These are phyloP conservation scores for Teunomyces aglyptinius DNA, from an alignment of 805 yeast genomes.

Conservation along the genomic window DNA sequence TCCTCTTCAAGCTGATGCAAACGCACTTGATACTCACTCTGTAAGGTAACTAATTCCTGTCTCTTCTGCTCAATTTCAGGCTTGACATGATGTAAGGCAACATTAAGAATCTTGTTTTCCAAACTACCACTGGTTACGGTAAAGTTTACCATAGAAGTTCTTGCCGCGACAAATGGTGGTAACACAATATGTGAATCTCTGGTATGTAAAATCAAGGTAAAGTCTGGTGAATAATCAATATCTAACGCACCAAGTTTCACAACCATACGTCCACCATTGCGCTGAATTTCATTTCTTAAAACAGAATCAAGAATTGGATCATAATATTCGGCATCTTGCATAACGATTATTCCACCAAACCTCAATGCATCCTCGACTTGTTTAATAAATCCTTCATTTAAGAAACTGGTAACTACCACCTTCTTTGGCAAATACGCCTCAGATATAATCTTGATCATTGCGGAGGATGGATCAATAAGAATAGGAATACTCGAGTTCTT, in stretches of 20 bases:
- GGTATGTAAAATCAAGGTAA: constrained; percentile 60
- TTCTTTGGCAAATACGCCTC: constrained; percentile 28
- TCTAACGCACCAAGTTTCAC: constrained; percentile 60
- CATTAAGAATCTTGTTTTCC: constrained; percentile 59
- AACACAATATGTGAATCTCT: constrained; percentile 50
- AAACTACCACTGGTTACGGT: constrained; percentile 68
- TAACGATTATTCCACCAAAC: constrained; percentile 74
- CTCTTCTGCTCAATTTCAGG: constrained; percentile 70
- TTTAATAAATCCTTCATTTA: constrained; percentile 62
- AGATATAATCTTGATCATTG: constrained; percentile 39
- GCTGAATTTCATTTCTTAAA: constrained; percentile 56
- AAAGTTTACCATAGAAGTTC: constrained; percentile 67
- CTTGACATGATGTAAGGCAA: constrained; percentile 49
- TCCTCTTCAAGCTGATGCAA: constrained; percentile 57
- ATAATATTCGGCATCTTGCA: constrained; percentile 76
- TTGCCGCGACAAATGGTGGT: constrained; percentile 56
- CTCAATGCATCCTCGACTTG: constrained; percentile 76
- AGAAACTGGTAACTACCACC: constrained; percentile 62
- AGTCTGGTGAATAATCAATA: constrained; percentile 65
- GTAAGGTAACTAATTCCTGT: constrained; percentile 49
- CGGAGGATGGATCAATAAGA: constrained; percentile 64
- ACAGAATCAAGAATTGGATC: constrained; percentile 73
- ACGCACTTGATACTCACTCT: constrained; percentile 56
- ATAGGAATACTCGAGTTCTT: constrained; percentile 45
- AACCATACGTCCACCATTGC: constrained; percentile 67